These are phyloP conservation scores for Acacia crassicarpa DNA, from an alignment of 306 rosid species.

Conservation along the genomic window DNA sequence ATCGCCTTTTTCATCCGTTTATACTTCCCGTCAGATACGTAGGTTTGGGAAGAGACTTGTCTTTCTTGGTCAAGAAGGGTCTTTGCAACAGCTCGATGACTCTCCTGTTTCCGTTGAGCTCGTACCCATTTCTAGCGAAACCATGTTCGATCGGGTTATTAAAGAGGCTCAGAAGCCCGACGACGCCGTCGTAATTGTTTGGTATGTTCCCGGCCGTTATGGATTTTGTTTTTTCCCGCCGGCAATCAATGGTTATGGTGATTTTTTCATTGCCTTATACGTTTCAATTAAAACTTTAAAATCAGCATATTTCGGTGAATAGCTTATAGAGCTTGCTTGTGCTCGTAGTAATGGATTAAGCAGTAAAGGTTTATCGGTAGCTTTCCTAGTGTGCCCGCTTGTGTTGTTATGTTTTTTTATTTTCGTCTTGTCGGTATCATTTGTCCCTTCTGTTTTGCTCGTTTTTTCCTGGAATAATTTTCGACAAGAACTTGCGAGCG, in stretches of 20 bases:
- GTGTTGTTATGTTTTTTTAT: not conserved
- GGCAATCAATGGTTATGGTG: not conserved
- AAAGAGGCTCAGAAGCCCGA: constrained; percentile 42
- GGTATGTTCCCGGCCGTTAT: constrained; percentile 31
- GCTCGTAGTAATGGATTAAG: not conserved
- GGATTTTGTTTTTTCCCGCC: not conserved
- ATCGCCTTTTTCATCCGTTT: not conserved
- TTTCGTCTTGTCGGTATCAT: not conserved
- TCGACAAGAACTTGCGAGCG: not conserved
- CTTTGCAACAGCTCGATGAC: constrained; percentile 47
- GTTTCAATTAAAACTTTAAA: not conserved
- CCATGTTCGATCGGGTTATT: constrained; percentile 49
- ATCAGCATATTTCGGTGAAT: not conserved
- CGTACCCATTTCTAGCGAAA: constrained; percentile 45
- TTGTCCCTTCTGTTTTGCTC: not conserved
- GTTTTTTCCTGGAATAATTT: not conserved
- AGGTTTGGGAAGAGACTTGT: not conserved
- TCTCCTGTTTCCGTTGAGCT: constrained; percentile 53
- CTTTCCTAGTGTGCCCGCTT: not conserved
- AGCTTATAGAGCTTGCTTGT: not conserved
- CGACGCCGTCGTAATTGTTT: constrained; percentile 42
- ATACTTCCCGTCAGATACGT: not conserved
- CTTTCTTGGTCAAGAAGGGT: constrained; percentile 31
- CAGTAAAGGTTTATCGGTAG: not conserved
- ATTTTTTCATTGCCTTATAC: not conserved